Percentiles rank a stretch among this genome's conserved stretches.
These are phyloP conservation scores for Diaporthe sp. DNA, from an alignment of 2,329 filamentous ascomycete species.

Conservation along the genomic window DNA sequence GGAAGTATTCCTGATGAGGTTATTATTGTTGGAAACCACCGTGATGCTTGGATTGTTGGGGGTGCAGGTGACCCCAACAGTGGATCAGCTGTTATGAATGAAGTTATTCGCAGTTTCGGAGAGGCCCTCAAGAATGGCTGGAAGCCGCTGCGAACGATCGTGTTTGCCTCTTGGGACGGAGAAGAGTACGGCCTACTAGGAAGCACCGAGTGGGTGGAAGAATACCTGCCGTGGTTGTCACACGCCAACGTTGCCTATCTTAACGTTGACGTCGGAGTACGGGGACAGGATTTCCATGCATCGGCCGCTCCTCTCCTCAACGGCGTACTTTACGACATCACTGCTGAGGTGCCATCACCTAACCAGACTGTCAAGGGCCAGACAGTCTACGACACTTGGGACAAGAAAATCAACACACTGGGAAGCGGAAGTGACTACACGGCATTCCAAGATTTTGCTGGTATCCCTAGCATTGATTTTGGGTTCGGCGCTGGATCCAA, in stretches of 20 bases:
- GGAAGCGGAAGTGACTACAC: constrained; percentile 78
- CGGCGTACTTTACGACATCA: constrained; percentile 61
- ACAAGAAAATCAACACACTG: constrained; percentile 62
- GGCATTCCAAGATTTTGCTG: constrained; percentile 73
- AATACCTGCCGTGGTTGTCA: constrained; percentile 81
- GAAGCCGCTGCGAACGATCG: constrained; percentile 64
- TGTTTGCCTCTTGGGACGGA: constrained; percentile 79
- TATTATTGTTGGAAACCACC: constrained; percentile 77
- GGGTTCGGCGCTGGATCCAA: constrained; percentile 58
- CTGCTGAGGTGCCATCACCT: constrained; percentile 36
- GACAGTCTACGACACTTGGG: constrained; percentile 59
- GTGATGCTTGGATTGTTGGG: constrained; percentile 91
- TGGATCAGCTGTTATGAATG: constrained; percentile 83
- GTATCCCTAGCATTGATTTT: constrained; percentile 63
- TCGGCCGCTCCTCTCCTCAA: constrained; percentile 73
- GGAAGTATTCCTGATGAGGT: constrained; percentile 68
- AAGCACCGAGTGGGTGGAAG: constrained; percentile 89
- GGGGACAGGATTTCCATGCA: constrained; percentile 67
- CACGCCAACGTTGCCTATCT: constrained; percentile 80
- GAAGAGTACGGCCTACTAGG: constrained; percentile 86
- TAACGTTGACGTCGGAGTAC: constrained; percentile 76
- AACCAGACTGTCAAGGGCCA: constrained; percentile 52
- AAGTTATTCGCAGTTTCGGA: constrained; percentile 82
- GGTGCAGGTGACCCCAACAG: constrained; percentile 87
- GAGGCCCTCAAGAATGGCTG: constrained; percentile 72